Evolutionary conservation across 192 early-diverging fungal genomes (phyloP), one percentile per base, ranked within the genome.

Genomic region (Backusella morwellensis): DNA sequence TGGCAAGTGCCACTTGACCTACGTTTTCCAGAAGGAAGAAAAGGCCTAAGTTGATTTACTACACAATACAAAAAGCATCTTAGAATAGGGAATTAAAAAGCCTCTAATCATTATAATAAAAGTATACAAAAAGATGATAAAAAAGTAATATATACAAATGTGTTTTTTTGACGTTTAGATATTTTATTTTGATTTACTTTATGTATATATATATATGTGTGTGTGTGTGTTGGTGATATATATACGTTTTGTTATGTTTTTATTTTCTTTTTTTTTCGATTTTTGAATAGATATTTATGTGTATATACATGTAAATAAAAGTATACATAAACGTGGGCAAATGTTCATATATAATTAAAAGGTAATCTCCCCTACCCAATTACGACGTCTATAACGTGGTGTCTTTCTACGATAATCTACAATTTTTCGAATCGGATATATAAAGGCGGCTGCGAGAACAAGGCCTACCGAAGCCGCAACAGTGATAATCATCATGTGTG

Each of bases 1-100:
- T 86, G 97, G 97, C 85, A 88, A 93, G 83, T 99, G 97, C 86
- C 92, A 94, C 81, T 87, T 97, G 79, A 99, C 97, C 82, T 97
- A 96, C 85, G 91, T 97, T 86, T 96, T 96, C 92, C 93, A 94
- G 89, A 92, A 96, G 86, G 93, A 50, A 23, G 38, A 50, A 19
- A 6, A 72, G 44, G 70, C 38, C 23, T 72, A 72, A 72, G 32
- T 72, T 34, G 29, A 11, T 23, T 72, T 29, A 34, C 29, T 68
- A 68, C 15, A 68, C 15, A 68, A 67, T 29, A 67, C 23, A 67
- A 15, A 67, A 68, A 68, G 26, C 21, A 63, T 63, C 56, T 63
- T 63, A 63, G 26, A 63, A 63, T 63, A 63, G 56, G 26, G n/a
- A 23, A n/a, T n/a, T n/a, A n/a, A 56, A 11, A 26, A 23, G 9